Evolutionary conservation across 2,329 filamentous ascomycete genomes (phyloP), one percentile per base, ranked within the genome.

Genomic region (Xylariaceae sp.): DNA sequence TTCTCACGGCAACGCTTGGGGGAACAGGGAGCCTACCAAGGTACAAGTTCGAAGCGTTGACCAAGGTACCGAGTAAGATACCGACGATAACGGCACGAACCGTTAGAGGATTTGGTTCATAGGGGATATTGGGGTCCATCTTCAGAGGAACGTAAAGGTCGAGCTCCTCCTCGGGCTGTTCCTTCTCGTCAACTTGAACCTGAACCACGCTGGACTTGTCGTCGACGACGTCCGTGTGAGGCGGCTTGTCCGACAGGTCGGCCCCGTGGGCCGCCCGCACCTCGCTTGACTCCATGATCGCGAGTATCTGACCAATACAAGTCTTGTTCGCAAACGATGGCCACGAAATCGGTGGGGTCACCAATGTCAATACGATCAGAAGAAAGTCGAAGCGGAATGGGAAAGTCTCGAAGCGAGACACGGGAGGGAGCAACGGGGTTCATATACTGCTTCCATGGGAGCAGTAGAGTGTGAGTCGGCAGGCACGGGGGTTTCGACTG

Each of bases 21-120:
- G 3, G 9, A 17, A 47, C 9, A 17, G 61, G 68, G 30, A 34
- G 78, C 79, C 75, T 69, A 76, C 81, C 81, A 35, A 84, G 77
- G 65, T 84, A 85, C 62, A 84, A 72, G 69, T 84, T 84, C 51
- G 80, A 83, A 7, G 81, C 80, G 67, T 82, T 82, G 58, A 84
- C 81, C 7, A 84, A 74, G 42, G 75, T 78, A 58, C 82, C 82
- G 50, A 82, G 78, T 49, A 78, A 68, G 64, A 78, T 77, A 59
- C 82, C 82, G 52, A 82, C 72, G 51, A 82, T 58, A 48, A 84
- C 70, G 30, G 81, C 81, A 51, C 82, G 77, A 58, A 80, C 62
- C 23, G 81, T 84, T 35, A 84, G 68, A 49, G 82, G 79, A 58
- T 77, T 74, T 5, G 55, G 60, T 53, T 75, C 71, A 34, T 69